Evolutionary conservation across 1,284 basidiomycete species (phyloP), one percentile per base, ranked within the genome.

Genomic region (Athelia psychrophila): DNA sequence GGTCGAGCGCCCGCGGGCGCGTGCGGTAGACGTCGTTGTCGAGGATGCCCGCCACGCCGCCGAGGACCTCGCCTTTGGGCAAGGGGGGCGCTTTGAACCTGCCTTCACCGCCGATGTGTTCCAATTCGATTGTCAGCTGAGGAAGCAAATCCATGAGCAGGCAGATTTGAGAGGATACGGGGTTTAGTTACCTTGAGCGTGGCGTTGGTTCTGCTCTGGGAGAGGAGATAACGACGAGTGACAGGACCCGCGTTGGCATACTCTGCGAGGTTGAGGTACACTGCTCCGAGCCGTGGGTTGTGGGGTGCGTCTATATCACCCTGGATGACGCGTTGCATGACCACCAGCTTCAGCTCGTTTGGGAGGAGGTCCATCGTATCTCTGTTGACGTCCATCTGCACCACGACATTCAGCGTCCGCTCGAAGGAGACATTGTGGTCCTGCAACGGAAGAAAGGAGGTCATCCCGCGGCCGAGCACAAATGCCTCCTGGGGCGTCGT

Each of bases 171-270:
- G n/a, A n/a, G n/a, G n/a, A n/a, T n/a, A n/a, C n/a, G n/a, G n/a
- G n/a, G n/a, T n/a, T n/a, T n/a, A n/a, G n/a, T 36, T 51, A 86
- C 82, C 72, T 84, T 86, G 47, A 93, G 75, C 2, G 84, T 86
- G 0, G 90, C 88, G 57, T 93, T 93, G 42, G 84, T 89, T 67
- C 87, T 88, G 64, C 85, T 89, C 58, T 90, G 79, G 49, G 81
- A 73, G 6, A 93, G 71, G 15, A 93, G 75, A 65, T 91, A 90
- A 20, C 82, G 77, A 16, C 90, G 76, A 2, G 81, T 84, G 24
- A 91, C 79, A 15, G 74, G 68, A 2, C 86, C 85, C 10, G 73
- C 70, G 47, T 79, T 77, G 9, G 83, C 86, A 58, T 91, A 92
- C 61, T 91, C 85, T 2, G 90, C 84, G 3, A 93, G 76, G 61